These are phyloP conservation scores for Cytospora schulzeri DNA, from an alignment of 2,329 filamentous ascomycete genomes.

Conservation along the genomic window DNA sequence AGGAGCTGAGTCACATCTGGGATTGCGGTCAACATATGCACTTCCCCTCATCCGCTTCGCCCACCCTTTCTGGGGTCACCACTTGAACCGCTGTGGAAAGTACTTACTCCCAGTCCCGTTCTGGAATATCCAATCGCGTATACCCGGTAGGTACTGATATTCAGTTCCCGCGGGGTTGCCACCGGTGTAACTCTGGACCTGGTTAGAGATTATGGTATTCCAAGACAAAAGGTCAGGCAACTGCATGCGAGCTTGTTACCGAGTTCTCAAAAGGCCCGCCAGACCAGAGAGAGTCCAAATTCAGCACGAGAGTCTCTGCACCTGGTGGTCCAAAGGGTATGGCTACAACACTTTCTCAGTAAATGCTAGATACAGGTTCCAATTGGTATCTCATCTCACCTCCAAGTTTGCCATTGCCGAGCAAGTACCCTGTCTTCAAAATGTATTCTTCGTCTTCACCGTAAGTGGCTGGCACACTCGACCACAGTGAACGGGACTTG, in stretches of 20 bases:
- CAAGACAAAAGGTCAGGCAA: conserved; percentile 26
- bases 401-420: conserved; percentile 53
- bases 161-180: conserved; percentile 46
- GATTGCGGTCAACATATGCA: background rate
- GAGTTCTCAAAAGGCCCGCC: conserved; percentile 49
- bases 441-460: conserved; percentile 22
- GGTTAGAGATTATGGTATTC: background rate
- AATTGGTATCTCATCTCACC: conserved; percentile 33
- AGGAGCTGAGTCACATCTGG: conserved; percentile 42
- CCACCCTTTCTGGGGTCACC: too few relatives aligned
- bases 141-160: conserved; percentile 41
- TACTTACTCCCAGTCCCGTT: conserved; percentile 50
- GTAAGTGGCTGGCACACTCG: conserved; percentile 18
- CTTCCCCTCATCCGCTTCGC: background rate
- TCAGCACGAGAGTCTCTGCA: conserved; percentile 46
- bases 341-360: conserved; percentile 30
- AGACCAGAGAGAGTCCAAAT: conserved; percentile 53
- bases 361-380: background rate
- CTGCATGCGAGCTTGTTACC: conserved; percentile 3
- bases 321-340: conserved; percentile 48
- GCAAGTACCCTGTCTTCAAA: conserved; percentile 44
- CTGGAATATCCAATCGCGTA: conserved; percentile 50
- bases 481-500: conserved; percentile 23
- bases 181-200: conserved; percentile 44
- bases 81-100: too few relatives aligned